These are phyloP conservation scores for Suhomyces taliae DNA, from an alignment of 1,139 yeast genomes.

Conservation along the genomic window DNA sequence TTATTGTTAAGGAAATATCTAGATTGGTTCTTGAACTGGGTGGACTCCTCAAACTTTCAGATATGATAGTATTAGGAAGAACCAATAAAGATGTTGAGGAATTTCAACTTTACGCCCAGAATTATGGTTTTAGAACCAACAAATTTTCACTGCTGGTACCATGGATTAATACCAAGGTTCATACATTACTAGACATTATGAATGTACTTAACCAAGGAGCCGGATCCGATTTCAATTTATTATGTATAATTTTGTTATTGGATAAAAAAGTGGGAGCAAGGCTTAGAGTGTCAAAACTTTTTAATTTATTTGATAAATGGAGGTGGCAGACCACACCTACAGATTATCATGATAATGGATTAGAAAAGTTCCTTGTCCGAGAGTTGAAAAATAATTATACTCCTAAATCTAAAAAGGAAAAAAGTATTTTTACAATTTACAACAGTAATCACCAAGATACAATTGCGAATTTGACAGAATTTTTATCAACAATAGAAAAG, in stretches of 20 bases:
- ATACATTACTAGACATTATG: constrained; percentile 51
- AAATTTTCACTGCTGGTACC: constrained; percentile 49
- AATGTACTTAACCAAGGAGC: constrained; percentile 35
- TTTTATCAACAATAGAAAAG: constrained; percentile 9
- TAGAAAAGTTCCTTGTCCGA: constrained; percentile 11
- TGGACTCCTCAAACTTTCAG: constrained; percentile 46
- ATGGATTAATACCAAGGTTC: constrained; percentile 56
- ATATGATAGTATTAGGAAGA: constrained; percentile 55
- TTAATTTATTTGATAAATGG: constrained; percentile 18
- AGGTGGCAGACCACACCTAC: background rate
- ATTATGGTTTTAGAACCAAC: constrained; percentile 43
- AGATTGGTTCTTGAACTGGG: constrained; percentile 46
- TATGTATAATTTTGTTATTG: constrained; percentile 29
- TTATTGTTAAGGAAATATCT: constrained; percentile 46
- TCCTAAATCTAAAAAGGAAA: background rate
- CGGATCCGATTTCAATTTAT: constrained; percentile 36
- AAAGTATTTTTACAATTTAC: constrained; percentile 8
- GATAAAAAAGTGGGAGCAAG: constrained; percentile 28
- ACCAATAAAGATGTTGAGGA: constrained; percentile 55
- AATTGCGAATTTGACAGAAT: constrained; percentile 9
- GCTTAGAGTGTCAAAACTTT: constrained; percentile 27
- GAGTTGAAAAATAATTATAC: background rate
- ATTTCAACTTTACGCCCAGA: constrained; percentile 39
- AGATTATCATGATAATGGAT: constrained; percentile 1
- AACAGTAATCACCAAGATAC: constrained; percentile 12